Evolutionary conservation across 2,329 filamentous ascomycete genomes (phyloP), one percentile per base, ranked within the genome.

Genomic region (Penicillium sp.): DNA sequence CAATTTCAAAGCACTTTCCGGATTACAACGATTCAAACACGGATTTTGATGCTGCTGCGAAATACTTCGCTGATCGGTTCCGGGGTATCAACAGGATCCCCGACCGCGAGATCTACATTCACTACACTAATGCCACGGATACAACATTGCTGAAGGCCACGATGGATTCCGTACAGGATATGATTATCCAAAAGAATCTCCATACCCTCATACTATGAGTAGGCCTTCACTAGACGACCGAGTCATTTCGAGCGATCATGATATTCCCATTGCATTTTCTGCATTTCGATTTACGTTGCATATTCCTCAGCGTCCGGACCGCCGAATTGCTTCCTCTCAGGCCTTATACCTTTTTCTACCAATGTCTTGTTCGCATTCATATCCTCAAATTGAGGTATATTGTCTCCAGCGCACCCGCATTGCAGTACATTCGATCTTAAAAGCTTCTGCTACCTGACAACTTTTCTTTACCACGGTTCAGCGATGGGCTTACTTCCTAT

Each of bases 51-150:
- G 85, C 90, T 56, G 89, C 90, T 26, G 90, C 87, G 79, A 90
- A 91, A 73, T 94, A 92, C 78, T 93, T 94, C 76, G 86, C 91
- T 75, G 89, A 92, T 75, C 91, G 91, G 72, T 94, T 94, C 81
- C 85, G 87, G 58, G 88, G 89, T 23, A 83, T 94, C 65, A 93
- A 93, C 77, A 85, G 90, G 46, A 84, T 82, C 59, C 81, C 82
- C 15, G 76, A 82, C 54, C 82, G 85, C 64, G 84, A 87, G 66
- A 85, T 86, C 59, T 87, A 87, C 67, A 81, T 84, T 19, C 84
- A 87, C 68, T 84, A 84, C 69, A 87, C 85, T 17, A 86, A 86
- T 66, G 85, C 85, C 21, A 87, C 85, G 3, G 85, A 87, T 71
- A 87, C 91, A 38, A 92, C 92, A 73, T 79, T 94, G 65, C 84